phyloP scores from a whole-genome alignment of 2,329 filamentous ascomycete species.

The Ceratocystis destructans region DNA sequence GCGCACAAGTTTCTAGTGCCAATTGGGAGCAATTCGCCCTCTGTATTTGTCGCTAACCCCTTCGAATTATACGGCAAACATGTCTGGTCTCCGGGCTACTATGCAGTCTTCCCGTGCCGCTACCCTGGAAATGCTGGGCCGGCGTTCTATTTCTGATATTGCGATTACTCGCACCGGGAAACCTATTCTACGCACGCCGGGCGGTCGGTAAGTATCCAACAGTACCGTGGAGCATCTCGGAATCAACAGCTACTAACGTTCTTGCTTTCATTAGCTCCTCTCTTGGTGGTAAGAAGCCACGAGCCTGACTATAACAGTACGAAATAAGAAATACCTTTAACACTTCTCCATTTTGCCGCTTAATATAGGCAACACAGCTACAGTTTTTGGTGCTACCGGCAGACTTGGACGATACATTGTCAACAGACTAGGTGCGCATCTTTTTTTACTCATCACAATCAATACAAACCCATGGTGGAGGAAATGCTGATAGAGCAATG shows the following conservation, averaged over 20 bases:
- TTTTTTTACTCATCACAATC: not conserved
- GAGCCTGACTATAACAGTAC: not conserved
- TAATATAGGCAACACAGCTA: slow-evolving; percentile 71
- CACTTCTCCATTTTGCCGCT: not conserved
- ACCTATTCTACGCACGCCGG: slow-evolving; percentile 76
- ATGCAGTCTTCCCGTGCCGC: slow-evolving; percentile 40
- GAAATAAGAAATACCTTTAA: not conserved
- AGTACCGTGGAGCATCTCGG: not conserved
- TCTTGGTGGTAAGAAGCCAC: slow-evolving; percentile 58
- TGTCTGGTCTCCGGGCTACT: slow-evolving; percentile 43
- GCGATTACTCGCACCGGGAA: slow-evolving; percentile 91
- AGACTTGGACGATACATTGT: slow-evolving; percentile 96
- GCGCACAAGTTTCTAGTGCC: not conserved
- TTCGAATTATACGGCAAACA: slow-evolving; percentile 26
- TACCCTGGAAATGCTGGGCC: slow-evolving; percentile 33
- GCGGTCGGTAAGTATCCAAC: slow-evolving; percentile 58
- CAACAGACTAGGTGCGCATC: slow-evolving; percentile 60
- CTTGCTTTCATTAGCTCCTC: slow-evolving; percentile 49
- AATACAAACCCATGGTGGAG: slow-evolving; percentile 5
- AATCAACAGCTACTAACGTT: slow-evolving; percentile 23
- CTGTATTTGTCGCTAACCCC: not conserved
- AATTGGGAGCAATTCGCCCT: not conserved
- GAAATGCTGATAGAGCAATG: not conserved
- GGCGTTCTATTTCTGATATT: slow-evolving; percentile 60
- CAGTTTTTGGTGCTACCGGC: slow-evolving; percentile 94